A percentile compares a stretch with the other conserved stretches of the same genome.
Conservation (phyloP, 164 flowering plant species). For the Liriodendron chinense region DNA sequence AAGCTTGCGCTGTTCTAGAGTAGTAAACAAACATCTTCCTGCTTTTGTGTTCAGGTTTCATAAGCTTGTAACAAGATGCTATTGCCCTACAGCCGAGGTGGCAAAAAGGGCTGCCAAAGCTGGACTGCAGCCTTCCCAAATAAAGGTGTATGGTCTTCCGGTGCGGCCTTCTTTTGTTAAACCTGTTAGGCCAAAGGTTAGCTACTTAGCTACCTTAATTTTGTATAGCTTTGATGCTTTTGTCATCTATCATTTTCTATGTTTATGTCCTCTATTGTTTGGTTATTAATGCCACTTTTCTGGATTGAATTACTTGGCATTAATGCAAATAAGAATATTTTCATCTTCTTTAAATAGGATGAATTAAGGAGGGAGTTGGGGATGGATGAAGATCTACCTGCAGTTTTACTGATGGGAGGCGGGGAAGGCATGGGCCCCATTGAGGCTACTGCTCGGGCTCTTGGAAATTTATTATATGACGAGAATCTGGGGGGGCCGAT, state of each 20-base stretch:
- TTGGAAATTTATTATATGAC: slow-evolving; percentile 71
- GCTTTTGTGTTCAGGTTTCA: slow-evolving; percentile 67
- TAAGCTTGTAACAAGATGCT: slow-evolving; percentile 96
- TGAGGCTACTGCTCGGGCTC: slow-evolving; percentile 92
- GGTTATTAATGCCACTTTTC: not conserved
- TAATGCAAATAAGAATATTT: not conserved
- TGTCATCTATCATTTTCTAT: not conserved
- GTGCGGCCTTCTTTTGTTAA: slow-evolving; percentile 94
- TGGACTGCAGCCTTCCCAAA: slow-evolving; percentile 81
- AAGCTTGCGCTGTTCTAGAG: not conserved
- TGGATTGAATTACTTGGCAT: not conserved
- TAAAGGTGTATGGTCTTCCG: slow-evolving; percentile 93
- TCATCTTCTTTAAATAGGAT: slow-evolving; percentile 32
- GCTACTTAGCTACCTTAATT: not conserved
- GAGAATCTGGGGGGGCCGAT: slow-evolving; percentile 61
- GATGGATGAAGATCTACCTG: slow-evolving; percentile 88
- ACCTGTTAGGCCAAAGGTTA: slow-evolving; percentile 86
- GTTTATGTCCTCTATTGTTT: not conserved
- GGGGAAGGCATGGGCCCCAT: slow-evolving; percentile 99
- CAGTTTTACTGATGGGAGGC: slow-evolving; percentile 96
- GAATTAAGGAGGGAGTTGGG: slow-evolving; percentile 81
- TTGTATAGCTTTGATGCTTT: slow-evolving; percentile 6
- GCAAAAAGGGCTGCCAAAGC: slow-evolving; percentile 86
- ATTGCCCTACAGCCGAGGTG: slow-evolving; percentile 87
- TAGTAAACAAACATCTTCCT: not conserved